These are phyloP conservation scores for Tylopilus orsonianus DNA, from an alignment of 1,284 basidiomycete species.

Conservation along the genomic window DNA sequence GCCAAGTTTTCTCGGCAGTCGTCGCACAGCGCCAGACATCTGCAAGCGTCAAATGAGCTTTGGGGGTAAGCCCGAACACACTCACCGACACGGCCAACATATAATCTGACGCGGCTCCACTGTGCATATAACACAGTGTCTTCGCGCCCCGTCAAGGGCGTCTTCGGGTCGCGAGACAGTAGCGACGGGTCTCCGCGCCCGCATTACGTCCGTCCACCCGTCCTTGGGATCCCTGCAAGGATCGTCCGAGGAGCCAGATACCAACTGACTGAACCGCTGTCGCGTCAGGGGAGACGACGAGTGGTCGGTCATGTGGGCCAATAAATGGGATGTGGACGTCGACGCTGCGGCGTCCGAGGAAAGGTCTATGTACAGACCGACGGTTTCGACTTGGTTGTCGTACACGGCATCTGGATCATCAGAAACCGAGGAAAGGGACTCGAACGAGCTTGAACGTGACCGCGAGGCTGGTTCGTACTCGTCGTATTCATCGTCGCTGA, in stretches of 20 bases:
- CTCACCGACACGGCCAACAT: constrained; percentile 78
- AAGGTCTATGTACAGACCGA: constrained; percentile 46
- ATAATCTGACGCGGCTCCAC: constrained; percentile 67
- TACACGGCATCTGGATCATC: constrained; percentile 29
- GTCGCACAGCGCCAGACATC: constrained; percentile 72
- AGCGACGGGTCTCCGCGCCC: constrained; percentile 20
- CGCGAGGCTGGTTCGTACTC: constrained; percentile 36
- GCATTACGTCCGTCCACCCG: constrained; percentile 29
- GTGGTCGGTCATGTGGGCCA: constrained; percentile 48
- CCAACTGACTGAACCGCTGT: constrained; percentile 41
- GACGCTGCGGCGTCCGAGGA: constrained; percentile 31
- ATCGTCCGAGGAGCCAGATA: constrained; percentile 19
- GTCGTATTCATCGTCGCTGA: constrained; percentile 61
- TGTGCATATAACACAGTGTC: constrained; percentile 72
- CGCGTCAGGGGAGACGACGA: constrained; percentile 48
- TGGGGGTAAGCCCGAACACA: constrained; percentile 5
- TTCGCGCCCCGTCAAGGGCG: constrained; percentile 36
- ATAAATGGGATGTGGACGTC: constrained; percentile 43
- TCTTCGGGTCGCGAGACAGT: constrained; percentile 22
- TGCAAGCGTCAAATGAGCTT: constrained; percentile 28
- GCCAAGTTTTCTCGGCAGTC: constrained; percentile 70
- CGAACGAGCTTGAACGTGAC: constrained; percentile 25
- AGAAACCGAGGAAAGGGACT: constrained; percentile 29
- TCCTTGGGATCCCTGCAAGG: constrained; percentile 13
- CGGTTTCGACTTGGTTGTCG: constrained; percentile 36